Evolutionary conservation across 1,139 yeast genomes (phyloP), one percentile per base, ranked within the genome.

Genomic region (Geotrichum carabidarum): DNA sequence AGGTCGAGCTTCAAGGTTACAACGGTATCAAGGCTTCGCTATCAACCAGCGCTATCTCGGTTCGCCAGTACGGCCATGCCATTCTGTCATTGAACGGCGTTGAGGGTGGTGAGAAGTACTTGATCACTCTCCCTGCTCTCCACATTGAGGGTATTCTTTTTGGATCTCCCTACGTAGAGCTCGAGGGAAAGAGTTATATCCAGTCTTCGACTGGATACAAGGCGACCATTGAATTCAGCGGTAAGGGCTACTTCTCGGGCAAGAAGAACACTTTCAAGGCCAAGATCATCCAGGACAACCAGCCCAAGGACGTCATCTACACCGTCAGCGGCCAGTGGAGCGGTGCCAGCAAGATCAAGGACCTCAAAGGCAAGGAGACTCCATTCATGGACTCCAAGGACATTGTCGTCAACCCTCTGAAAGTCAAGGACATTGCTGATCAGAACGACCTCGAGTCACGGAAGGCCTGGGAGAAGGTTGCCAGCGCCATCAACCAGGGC

Each of bases 161-260:
- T 60, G 97, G 96, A 4, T 78, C 94, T 2, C 98, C 98, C 35
- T 90, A 84, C 71, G 91, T 86, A 43, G 75, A 72, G 65, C 78
- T 93, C 60, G 97, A 91, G 68, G 95, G 95, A 57, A 82, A 82
- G 60, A 80, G 95, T 18, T 82, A 75, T 67, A 88, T 93, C 65
- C 95, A 87, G 71, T 78, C 90, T 40, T 83, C 95, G 6, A 78
- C 81, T 51, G 98, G 98, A 8, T 85, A 82, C 71, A 71, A 78
- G 60, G 81, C 94, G 18, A 78, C 79, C 27, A 75, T 93, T 61
- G 96, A 88, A 64, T 93, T 81, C 71, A 78, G 87, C 45, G 99
- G 99, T 38, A 83, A 93, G 70, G 99, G 99, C 31, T 93, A 90
- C 75, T 88, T 93, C 67, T 79, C 90, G n/a, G 99, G 99, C 62